Evolutionary conservation across 345 rosid species (phyloP).

Genomic region (Arabidopsis arenosa): DNA sequence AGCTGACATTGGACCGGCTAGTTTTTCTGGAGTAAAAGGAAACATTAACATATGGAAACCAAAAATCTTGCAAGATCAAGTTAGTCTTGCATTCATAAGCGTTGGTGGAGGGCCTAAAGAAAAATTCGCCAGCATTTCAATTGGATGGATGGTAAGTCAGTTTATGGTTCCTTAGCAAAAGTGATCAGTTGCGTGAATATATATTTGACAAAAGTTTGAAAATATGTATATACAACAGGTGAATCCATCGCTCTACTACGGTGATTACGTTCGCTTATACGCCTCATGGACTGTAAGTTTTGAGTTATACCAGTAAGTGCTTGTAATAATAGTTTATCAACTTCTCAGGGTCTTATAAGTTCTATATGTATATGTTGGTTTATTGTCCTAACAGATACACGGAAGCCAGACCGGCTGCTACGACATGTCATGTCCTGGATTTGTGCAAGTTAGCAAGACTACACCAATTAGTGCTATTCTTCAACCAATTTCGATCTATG

Average conservation of each 20-base stretch:
- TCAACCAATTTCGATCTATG: slow-evolving; percentile 19
- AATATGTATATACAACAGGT: slow-evolving; percentile 22
- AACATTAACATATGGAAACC: slow-evolving; percentile 23
- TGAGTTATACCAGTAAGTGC: background rate
- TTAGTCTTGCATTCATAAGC: slow-evolving; percentile 7
- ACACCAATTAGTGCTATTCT: background rate
- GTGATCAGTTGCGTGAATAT: no score
- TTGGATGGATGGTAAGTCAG: slow-evolving; percentile 32
- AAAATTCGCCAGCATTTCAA: background rate
- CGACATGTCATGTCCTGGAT: slow-evolving; percentile 24
- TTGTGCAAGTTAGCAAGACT: slow-evolving; percentile 29
- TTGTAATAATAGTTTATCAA: background rate
- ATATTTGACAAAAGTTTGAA: background rate
- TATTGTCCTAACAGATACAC: background rate
- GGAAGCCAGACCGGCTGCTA: slow-evolving; percentile 16
- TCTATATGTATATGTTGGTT: background rate
- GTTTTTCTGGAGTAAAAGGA: slow-evolving; percentile 3
- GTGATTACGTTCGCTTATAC: slow-evolving; percentile 14
- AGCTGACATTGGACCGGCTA: background rate
- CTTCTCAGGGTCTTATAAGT: background rate
- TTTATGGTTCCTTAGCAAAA: background rate
- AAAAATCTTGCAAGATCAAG: slow-evolving; percentile 19
- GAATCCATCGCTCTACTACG: slow-evolving; percentile 4
- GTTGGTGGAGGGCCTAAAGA: background rate
- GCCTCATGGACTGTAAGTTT: slow-evolving; percentile 33